Base-by-base conservation (phyloP, 208 protist species). In the Crithidia acanthocephali region DNA sequence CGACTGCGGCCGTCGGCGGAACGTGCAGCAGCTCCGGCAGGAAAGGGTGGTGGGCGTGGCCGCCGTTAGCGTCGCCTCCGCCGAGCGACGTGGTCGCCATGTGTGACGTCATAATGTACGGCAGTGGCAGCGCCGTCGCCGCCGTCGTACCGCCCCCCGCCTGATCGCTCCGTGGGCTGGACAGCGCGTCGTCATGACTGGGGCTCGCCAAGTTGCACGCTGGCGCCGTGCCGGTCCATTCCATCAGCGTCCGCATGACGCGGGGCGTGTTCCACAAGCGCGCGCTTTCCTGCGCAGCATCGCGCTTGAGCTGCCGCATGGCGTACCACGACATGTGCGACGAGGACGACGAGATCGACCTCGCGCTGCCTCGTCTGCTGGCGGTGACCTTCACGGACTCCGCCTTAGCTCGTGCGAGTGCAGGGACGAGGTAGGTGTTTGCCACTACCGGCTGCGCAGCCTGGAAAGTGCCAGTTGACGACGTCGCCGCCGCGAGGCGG, bases 211-310 rank as follows among this genome's bases (percentile, higher is more conserved):
- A 44, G 35, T 15, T 18, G 18, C 37, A 25, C 23, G 35, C 35
- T 22, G 57, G 51, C 10, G 60, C 56, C 4, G 79, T 76, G 7
- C 81, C 60, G 20, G 81, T 79, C 91, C 91, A 95, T 48, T 64
- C 75, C 79, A 95, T 83, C 7, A 96, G 76, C 22, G 89, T 96
- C 32, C 77, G 65, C 92, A 96, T 93, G 28, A 96, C 78, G 2
- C 86, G 84, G 7, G 81, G 63, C 33, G 85, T 79, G 42, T 79
- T 83, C 87, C 85, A 93, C 48, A 91, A 61, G 2, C 71, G 62
- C 2, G 80, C 75, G 13, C 84, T 74, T 22, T 78, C 56, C 64
- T 74, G 59, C n/a, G 80, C 70, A 30, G 72, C 76, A n/a, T 80
- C 81, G 50, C 76, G 71, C 66, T 64, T 48, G n/a, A 61, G 64